These are phyloP conservation scores for Russula compacta DNA, from an alignment of 768 basidiomycete genomes.

Conservation along the genomic window DNA sequence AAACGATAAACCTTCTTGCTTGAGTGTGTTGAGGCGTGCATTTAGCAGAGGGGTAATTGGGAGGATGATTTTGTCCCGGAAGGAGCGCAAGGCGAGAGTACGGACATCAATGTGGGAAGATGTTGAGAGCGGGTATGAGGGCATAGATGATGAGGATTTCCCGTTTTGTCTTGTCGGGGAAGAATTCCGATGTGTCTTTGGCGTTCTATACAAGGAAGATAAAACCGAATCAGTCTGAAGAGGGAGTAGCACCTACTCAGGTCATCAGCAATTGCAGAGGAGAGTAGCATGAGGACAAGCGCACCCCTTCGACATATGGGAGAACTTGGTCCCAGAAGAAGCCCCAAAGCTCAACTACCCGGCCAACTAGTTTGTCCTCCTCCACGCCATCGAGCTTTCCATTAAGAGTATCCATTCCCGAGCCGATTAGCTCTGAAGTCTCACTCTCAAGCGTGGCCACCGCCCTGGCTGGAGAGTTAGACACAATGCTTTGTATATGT, in stretches of 20 bases:
- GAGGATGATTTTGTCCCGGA: slow-evolving; percentile 71
- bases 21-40: slow-evolving; percentile 43
- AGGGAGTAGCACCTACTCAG: slow-evolving; percentile 45
- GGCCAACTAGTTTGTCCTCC: slow-evolving; percentile 65
- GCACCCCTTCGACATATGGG: slow-evolving; percentile 79
- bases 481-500: slow-evolving; percentile 67
- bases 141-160: slow-evolving; percentile 35
- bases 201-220: slow-evolving; percentile 57
- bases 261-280: slow-evolving; percentile 21
- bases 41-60: slow-evolving; percentile 52
- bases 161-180: slow-evolving; percentile 43
- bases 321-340: slow-evolving; percentile 91
- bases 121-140: slow-evolving; percentile 26
- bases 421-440: slow-evolving; percentile 71
- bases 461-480: slow-evolving; percentile 65
- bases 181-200: slow-evolving; percentile 37
- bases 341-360: slow-evolving; percentile 82
- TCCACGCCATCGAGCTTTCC: slow-evolving; percentile 70
- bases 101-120: slow-evolving; percentile 68
- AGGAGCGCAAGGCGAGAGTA: slow-evolving; percentile 66
- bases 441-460: slow-evolving; percentile 67
- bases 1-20: slow-evolving; percentile 44
- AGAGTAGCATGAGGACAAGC: slow-evolving; percentile 34
- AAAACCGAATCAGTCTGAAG: slow-evolving; percentile 54
- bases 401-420: slow-evolving; percentile 89